A percentile compares a stretch with the other conserved stretches of the same genome.
These are phyloP conservation scores for Jasminum sambac DNA, from an alignment of 257 asterid species.

Conservation along the genomic window DNA sequence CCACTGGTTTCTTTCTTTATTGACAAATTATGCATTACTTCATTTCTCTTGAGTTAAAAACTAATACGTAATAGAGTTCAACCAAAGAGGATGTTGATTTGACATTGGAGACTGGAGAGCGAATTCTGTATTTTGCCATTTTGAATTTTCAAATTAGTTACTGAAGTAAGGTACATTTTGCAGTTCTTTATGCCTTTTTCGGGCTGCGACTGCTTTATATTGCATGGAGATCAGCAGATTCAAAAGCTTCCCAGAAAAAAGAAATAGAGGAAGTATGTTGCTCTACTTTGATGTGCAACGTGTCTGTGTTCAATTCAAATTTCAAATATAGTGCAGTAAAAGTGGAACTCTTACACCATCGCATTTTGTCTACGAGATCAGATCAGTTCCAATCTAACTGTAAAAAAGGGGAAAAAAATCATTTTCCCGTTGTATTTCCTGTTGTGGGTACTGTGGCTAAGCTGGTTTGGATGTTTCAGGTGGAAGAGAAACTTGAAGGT, in stretches of 20 bases:
- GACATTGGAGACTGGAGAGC: neutral
- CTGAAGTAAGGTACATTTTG: constrained; percentile 32
- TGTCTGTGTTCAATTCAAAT: neutral
- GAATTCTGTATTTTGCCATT: constrained; percentile 1
- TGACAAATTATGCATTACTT: neutral
- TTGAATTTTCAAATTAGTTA: neutral
- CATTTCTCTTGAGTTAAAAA: neutral
- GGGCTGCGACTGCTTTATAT: constrained; percentile 91
- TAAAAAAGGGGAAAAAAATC: too few species aligned
- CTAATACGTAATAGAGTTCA: neutral
- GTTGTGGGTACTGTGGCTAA: constrained; percentile 1
- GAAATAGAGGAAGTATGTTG: constrained; percentile 89
- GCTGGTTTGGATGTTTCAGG: constrained; percentile 40
- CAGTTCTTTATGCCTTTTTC: constrained; percentile 90
- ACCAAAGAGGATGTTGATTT: constrained; percentile 5
- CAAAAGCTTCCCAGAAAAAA: constrained; percentile 92
- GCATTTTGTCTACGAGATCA: neutral
- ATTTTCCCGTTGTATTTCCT: neutral
- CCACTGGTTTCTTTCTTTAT: neutral
- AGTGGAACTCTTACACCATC: neutral
- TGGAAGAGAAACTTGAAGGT: constrained; percentile 83
- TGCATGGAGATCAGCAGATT: constrained; percentile 94
- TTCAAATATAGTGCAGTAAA: neutral
- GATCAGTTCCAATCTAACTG: neutral
- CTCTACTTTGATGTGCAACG: neutral